A percentile compares a stretch with the other conserved stretches of the same genome.
phyloP scores from a whole-genome alignment of 2,329 filamentous ascomycete species.

The Pseudofabraea citricarpa region DNA sequence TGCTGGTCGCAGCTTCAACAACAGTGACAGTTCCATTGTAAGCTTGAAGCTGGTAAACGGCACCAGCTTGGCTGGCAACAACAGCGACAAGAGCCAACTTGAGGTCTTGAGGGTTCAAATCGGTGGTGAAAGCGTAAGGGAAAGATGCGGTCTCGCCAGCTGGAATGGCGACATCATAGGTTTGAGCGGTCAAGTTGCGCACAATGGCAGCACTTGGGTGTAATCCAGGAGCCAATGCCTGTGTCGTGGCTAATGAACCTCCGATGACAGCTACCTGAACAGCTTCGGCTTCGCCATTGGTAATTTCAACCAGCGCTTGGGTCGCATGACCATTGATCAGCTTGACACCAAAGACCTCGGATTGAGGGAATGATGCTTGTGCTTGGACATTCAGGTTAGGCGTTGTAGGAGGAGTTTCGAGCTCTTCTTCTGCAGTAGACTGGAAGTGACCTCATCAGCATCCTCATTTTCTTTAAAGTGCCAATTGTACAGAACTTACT shows the following conservation, averaged over 20 bases:
- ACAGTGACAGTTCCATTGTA: constrained; percentile 81
- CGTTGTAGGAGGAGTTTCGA: constrained; percentile 14
- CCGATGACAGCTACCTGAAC: constrained; percentile 73
- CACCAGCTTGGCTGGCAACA: constrained; percentile 60
- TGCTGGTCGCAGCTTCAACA: constrained; percentile 84
- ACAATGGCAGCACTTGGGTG: constrained; percentile 53
- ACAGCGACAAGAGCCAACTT: constrained; percentile 72
- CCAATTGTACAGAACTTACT: constrained; percentile 39
- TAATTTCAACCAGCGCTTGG: constrained; percentile 74
- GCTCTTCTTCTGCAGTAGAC: constrained; percentile 17
- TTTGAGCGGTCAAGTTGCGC: constrained; percentile 77
- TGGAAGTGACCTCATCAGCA: constrained; percentile 3
- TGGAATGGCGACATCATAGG: constrained; percentile 69
- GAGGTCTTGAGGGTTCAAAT: constrained; percentile 90
- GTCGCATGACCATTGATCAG: constrained; percentile 89
- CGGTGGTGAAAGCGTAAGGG: constrained; percentile 80
- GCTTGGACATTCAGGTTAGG: constrained; percentile 59
- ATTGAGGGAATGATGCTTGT: constrained; percentile 57
- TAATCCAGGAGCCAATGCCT: constrained; percentile 43
- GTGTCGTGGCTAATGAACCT: constrained; percentile 63
- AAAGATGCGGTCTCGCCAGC: constrained; percentile 72
- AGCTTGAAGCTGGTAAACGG: constrained; percentile 70
- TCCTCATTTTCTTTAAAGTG: constrained; percentile 8
- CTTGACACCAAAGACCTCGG: constrained; percentile 85
- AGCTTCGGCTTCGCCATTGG: constrained; percentile 74